Evolutionary conservation across 176 grass and related monocot genomes (phyloP).

Genomic region (Rhynchospora pubera): DNA sequence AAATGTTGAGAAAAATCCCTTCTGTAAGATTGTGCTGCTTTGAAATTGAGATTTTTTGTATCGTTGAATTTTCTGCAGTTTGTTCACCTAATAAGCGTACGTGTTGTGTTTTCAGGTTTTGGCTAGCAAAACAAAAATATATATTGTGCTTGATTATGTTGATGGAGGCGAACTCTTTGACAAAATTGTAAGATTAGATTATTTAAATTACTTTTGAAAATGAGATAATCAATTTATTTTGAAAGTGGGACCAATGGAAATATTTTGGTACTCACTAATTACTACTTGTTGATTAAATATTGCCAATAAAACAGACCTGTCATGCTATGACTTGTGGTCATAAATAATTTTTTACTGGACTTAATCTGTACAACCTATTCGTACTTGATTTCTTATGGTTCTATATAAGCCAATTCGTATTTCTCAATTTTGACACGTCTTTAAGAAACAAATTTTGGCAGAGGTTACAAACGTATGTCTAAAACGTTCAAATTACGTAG

Average conservation of each 20-base stretch:
- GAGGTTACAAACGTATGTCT: background rate
- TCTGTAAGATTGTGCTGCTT: background rate
- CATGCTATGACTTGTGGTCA: background rate
- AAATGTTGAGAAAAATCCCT: too few relatives aligned
- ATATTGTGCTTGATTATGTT: conserved; percentile 97
- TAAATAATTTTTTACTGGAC: background rate
- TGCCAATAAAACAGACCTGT: background rate
- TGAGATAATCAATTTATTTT: background rate
- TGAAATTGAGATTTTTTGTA: background rate
- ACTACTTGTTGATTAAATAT: background rate
- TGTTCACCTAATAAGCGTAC: background rate
- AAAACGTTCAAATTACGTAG: conserved; percentile 29
- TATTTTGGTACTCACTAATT: background rate
- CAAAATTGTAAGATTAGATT: conserved; percentile 68
- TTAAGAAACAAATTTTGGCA: background rate
- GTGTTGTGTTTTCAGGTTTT: conserved; percentile 56
- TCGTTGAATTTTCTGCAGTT: background rate
- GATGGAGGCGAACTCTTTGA: conserved; percentile 95
- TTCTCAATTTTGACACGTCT: background rate
- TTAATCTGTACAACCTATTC: background rate
- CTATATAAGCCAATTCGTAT: background rate
- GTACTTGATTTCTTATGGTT: background rate
- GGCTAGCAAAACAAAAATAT: conserved; percentile 95
- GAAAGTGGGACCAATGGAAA: background rate
- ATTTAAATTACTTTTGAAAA: background rate